A percentile compares a stretch with the other conserved stretches of the same genome.
Evolutionary conservation across 257 asterid genomes (phyloP).

Genomic region (Solanum raphanifolium): DNA sequence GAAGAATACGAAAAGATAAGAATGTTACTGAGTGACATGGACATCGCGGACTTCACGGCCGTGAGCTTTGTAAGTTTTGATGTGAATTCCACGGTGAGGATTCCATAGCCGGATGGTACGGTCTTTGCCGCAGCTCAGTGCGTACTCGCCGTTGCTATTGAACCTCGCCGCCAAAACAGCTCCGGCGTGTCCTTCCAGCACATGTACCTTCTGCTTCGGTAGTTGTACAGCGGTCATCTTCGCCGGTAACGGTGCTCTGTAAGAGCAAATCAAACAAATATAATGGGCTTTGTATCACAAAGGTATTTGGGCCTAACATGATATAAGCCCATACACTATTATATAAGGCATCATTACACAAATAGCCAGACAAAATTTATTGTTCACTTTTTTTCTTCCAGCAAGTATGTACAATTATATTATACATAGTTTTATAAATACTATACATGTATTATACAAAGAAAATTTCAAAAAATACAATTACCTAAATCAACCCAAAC

Average conservation of each 20-base stretch:
- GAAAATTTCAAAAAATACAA: not conserved
- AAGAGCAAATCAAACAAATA: not conserved
- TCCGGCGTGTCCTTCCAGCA: conserved; percentile 90
- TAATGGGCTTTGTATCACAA: not conserved
- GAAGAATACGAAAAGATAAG: not conserved
- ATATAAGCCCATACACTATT: not conserved
- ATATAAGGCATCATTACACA: not conserved
- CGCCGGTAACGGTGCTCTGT: not conserved
- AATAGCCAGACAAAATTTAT: rapidly evolving
- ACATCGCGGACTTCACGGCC: conserved; percentile 97
- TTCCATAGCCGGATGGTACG: conserved; percentile 94
- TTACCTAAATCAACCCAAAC: not conserved
- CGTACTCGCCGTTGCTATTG: conserved; percentile 81
- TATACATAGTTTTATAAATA: not conserved
- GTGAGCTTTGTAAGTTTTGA: conserved; percentile 89
- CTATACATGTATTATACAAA: not conserved
- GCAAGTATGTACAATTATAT: no score
- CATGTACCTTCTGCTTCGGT: conserved; percentile 58
- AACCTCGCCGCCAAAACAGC: conserved; percentile 93
- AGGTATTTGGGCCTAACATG: not conserved
- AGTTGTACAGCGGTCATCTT: conserved; percentile 34
- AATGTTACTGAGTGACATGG: conserved; percentile 56
- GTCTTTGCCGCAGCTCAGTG: conserved; percentile 92
- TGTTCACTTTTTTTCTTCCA: rapidly evolving
- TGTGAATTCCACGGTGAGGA: conserved; percentile 87